phyloP scores from a whole-genome alignment of 225 moss, liverwort and hornwort genomes.

The Sphagnum tenellum region DNA sequence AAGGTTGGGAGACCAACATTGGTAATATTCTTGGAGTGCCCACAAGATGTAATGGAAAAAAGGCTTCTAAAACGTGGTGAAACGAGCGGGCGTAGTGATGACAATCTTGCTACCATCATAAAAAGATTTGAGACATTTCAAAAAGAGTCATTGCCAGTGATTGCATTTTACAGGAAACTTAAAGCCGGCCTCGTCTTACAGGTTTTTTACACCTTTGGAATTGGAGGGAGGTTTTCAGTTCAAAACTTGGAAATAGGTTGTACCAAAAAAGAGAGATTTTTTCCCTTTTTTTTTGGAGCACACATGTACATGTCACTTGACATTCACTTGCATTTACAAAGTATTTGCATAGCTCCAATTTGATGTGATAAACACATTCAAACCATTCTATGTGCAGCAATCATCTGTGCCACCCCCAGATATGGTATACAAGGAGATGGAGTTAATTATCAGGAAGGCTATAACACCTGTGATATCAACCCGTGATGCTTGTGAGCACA shows the following conservation, averaged over 20 bases:
- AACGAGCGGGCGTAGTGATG: conserved; percentile 43
- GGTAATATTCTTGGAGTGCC: conserved; percentile 68
- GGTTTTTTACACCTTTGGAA: conserved; percentile 12
- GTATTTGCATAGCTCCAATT: background rate
- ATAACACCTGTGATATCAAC: too few species aligned
- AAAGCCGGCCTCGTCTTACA: conserved; percentile 28
- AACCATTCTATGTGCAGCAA: background rate
- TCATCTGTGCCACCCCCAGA: conserved; percentile 4
- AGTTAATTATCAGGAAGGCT: too few species aligned
- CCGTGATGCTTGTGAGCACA: too few species aligned
- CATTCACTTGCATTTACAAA: background rate
- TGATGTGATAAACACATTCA: background rate
- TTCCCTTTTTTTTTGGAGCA: too few species aligned
- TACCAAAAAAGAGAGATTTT: too few species aligned
- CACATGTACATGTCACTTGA: too few species aligned
- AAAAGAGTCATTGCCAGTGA: conserved; percentile 48
- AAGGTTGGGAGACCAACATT: conserved; percentile 44
- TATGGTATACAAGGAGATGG: background rate
- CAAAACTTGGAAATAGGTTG: too few species aligned
- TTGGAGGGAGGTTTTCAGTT: too few species aligned
- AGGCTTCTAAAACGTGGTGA: conserved; percentile 51
- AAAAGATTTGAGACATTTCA: conserved; percentile 61
- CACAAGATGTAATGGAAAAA: conserved; percentile 44
- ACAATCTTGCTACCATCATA: conserved; percentile 37
- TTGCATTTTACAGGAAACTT: conserved; percentile 35